Evolutionary conservation across 2,329 filamentous ascomycete species (phyloP).

Genomic region (Cladosporium cucumerinum): DNA sequence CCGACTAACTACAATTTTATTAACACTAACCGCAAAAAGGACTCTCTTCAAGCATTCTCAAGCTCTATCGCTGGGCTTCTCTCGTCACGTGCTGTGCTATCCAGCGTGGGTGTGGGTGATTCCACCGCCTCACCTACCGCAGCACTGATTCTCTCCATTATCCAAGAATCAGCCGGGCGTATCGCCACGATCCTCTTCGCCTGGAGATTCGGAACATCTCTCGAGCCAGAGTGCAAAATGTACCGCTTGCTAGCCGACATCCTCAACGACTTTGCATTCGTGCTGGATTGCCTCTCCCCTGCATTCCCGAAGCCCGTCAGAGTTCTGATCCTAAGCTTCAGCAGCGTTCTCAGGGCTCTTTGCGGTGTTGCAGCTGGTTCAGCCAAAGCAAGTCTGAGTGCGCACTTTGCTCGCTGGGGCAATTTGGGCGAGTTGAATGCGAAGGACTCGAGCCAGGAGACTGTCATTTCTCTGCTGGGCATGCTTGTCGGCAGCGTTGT

Average conservation of each 20-base stretch:
- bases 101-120: constrained; percentile 79
- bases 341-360: constrained; percentile 62
- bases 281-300: constrained; percentile 80
- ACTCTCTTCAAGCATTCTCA: constrained; percentile 80
- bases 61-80: constrained; percentile 77
- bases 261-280: constrained; percentile 81
- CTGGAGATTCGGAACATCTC: constrained; percentile 72
- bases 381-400: constrained; percentile 84
- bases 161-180: constrained; percentile 77
- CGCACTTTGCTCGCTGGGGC: constrained; percentile 82
- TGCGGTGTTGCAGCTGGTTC: constrained; percentile 90
- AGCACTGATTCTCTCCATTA: constrained; percentile 75
- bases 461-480: constrained; percentile 81
- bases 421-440: constrained; percentile 93
- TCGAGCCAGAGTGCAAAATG: constrained; percentile 87
- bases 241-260: constrained; percentile 84
- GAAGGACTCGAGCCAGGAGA: constrained; percentile 93
- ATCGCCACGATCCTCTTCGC: constrained; percentile 85
- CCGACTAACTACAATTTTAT: neutral
- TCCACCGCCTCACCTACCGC: constrained; percentile 73
- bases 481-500: constrained; percentile 82
- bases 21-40: constrained; percentile 41
- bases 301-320: constrained; percentile 60
- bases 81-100: constrained; percentile 74
- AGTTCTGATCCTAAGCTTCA: constrained; percentile 57